Base-by-base conservation (phyloP, 345 rosid genomes). In the Citrus medica region DNA sequence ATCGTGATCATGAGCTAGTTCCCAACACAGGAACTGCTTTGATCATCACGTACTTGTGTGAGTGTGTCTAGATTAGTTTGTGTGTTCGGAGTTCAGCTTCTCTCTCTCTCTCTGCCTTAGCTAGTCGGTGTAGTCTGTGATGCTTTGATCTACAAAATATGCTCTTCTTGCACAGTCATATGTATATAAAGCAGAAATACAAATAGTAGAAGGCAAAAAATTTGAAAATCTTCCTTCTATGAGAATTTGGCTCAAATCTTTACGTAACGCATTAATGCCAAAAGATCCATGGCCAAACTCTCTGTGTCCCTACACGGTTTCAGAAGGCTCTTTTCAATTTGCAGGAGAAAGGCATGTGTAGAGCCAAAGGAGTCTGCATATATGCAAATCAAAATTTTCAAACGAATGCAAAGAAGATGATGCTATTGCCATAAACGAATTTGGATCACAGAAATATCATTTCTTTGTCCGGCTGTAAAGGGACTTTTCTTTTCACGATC, bases 1-100 rank as follows among this genome's bases (percentile, higher is more conserved):
- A 55, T 59, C 84, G 14, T 86, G 69, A 46, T 46, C 51, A 87
- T 4, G 76, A 76, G 77, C 72, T 75, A 55, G 70, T 30, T 69
- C 55, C 56, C 32, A 64, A 35, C 63, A 25, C 72, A 24, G 58
- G 48, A 79, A 60, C 32, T 55, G 24, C 21, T 59, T 72, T 71
- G 61, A 30, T 32, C 38, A 33, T 67, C 38, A 27, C 68, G 76
- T 79, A 55, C 28, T 27, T 28, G 37, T 53, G 7, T 8, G 16
- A 8, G 16, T 9, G 30, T 22, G n/a, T 65, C 6, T 75, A 53
- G 19, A 73, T 75, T 40, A 32, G 68, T 33, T 37, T 71, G 42
- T 3, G 46, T 4, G 56, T 3, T 19, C 61, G 60, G 21, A 28
- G 59, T 76, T 46, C 63, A 4, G 35, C 24, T 14, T 66, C 12